These are phyloP conservation scores for Ogataea kodamae DNA, from an alignment of 805 yeast species.

Conservation along the genomic window DNA sequence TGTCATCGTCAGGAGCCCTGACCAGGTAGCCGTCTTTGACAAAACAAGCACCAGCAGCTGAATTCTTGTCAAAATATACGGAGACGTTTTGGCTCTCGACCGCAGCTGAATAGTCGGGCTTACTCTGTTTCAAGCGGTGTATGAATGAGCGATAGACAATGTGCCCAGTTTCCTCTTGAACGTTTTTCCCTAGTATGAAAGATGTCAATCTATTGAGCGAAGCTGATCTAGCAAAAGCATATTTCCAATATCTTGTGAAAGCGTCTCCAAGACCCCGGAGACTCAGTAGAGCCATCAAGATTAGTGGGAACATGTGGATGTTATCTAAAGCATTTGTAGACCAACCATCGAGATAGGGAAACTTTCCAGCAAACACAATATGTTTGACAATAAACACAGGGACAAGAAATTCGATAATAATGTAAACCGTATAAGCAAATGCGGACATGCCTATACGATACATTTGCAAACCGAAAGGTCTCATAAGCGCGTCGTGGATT, in stretches of 20 bases:
- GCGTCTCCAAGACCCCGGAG: conserved; percentile 3
- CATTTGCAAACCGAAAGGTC: conserved; percentile 69
- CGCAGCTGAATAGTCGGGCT: conserved; percentile 53
- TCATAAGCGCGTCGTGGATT: conserved; percentile 79
- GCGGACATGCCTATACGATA: conserved; percentile 71
- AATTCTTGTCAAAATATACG: conserved; percentile 40
- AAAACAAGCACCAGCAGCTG: conserved; percentile 49
- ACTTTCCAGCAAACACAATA: conserved; percentile 32
- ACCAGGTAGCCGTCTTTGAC: conserved; percentile 79
- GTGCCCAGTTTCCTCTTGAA: conserved; percentile 67
- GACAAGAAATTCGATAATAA: conserved; percentile 69
- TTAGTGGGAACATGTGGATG: background rate
- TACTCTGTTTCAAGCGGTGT: conserved; percentile 35
- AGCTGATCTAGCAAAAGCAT: conserved; percentile 53
- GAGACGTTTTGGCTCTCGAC: conserved; percentile 45
- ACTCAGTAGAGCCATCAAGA: background rate
- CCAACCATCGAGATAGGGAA: conserved; percentile 27
- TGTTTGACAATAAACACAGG: conserved; percentile 50
- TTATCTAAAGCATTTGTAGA: background rate
- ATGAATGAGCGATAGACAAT: conserved; percentile 50
- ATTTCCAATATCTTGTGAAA: conserved; percentile 45
- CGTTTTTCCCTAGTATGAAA: conserved; percentile 64
- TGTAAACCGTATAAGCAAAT: conserved; percentile 68
- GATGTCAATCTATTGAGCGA: conserved; percentile 68
- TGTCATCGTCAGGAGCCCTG: conserved; percentile 85